phyloP scores from a whole-genome alignment of 2,329 filamentous ascomycete genomes.

The Zopfia rhizophila region DNA sequence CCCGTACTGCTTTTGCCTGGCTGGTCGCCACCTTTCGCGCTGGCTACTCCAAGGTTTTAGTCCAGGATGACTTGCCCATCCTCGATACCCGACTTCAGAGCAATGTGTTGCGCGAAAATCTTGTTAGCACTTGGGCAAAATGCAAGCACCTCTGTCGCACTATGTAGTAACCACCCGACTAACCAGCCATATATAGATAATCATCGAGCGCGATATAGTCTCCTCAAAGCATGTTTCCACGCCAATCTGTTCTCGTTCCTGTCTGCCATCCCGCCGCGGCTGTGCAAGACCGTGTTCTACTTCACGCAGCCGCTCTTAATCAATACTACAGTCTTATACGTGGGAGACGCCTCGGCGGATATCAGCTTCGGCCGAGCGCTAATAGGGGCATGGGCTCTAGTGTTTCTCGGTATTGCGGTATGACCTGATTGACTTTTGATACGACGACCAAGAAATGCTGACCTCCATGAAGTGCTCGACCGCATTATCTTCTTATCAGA shows the following conservation, averaged over 20 bases:
- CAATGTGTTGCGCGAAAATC: conserved; percentile 10
- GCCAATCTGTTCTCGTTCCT: conserved; percentile 18
- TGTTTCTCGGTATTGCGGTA: conserved; percentile 22
- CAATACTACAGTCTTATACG: conserved; percentile 16
- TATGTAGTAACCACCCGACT: too few species aligned
- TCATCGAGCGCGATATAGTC: too few species aligned
- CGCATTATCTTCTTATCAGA: conserved; percentile 16
- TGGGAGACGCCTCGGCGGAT: conserved; percentile 13
- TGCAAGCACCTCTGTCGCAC: conserved; percentile 13
- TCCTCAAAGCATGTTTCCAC: conserved; percentile 18
- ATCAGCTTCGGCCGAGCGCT: conserved; percentile 16
- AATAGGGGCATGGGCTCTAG: conserved; percentile 19
- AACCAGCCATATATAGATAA: too few species aligned
- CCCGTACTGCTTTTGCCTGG: conserved; percentile 17
- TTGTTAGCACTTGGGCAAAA: conserved; percentile 16
- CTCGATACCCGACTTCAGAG: conserved; percentile 17
- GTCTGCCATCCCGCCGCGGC: conserved; percentile 18
- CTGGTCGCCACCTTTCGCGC: conserved; percentile 10
- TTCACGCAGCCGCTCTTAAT: conserved; percentile 23
- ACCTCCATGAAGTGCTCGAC: conserved; percentile 13
- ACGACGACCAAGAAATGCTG: conserved; percentile 19
- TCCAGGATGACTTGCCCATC: conserved; percentile 15
- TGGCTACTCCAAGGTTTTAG: conserved; percentile 15
- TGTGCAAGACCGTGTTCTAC: conserved; percentile 13
- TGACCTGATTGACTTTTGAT: too few species aligned